These are phyloP conservation scores for Guyanaporus albipodus DNA, from an alignment of 768 basidiomycete species.

Conservation along the genomic window DNA sequence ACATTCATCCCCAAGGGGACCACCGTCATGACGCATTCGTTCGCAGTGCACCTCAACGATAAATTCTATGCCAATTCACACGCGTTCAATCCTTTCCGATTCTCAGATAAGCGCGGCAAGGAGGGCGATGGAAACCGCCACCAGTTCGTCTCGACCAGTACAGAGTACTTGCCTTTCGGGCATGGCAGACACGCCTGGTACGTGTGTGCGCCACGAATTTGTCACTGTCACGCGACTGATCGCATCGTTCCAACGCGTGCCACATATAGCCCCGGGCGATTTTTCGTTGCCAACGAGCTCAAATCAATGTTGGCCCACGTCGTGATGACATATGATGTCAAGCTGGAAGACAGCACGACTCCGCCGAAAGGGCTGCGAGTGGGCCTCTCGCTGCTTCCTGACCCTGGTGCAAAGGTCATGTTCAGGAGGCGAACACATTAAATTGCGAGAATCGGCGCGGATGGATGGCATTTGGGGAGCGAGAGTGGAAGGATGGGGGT, in stretches of 20 bases:
- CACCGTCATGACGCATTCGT: neutral
- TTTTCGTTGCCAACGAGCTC: slow-evolving; percentile 41
- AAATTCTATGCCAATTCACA: neutral
- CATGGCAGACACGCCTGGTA: neutral
- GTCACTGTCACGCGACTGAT: neutral
- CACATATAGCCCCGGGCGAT: slow-evolving; percentile 35
- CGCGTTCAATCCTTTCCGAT: neutral
- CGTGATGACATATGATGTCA: slow-evolving; percentile 29
- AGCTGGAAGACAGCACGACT: slow-evolving; percentile 3
- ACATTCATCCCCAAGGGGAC: neutral
- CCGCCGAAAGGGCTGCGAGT: neutral
- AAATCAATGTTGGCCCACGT: slow-evolving; percentile 46
- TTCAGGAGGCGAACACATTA: too few relatives aligned
- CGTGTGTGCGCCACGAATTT: too few relatives aligned
- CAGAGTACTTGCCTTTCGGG: neutral
- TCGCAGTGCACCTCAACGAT: neutral
- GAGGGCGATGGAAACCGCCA: neutral
- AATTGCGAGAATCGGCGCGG: too few relatives aligned
- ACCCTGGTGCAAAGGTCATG: too few relatives aligned
- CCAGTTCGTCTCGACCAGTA: neutral
- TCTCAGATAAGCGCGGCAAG: neutral
- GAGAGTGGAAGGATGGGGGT: too few relatives aligned
- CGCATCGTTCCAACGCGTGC: too few relatives aligned
- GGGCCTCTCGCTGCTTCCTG: too few relatives aligned
- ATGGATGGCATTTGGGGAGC: too few relatives aligned